Base-by-base conservation (phyloP, 495 filamentous ascomycete species). In the Cercophora newfieldiana region DNA sequence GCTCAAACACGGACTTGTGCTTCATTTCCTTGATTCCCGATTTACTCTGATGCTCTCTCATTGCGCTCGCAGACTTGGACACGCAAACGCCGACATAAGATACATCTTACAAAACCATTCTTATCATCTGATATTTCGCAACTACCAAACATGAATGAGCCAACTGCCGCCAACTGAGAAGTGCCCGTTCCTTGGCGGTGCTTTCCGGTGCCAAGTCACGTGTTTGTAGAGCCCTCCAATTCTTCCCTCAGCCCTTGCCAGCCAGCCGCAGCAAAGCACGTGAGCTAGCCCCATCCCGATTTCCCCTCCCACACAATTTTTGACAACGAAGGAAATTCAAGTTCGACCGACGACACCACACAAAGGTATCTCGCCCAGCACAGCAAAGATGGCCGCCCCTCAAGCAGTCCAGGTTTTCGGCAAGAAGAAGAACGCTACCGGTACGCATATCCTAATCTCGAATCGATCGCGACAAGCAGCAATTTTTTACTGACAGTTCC, bases 341-440 rank as follows among this genome's bases (percentile, higher is more conserved):
- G 69, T 64, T 44, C 37, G 37, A 44, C 69, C 65, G 69, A 75
- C 73, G 66, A 71, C 72, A 73, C 66, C 69, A 65, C 74, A 71
- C 67, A 70, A 72, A 73, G 72, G 62, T 65, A 67, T 76, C 74
- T 69, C 68, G 72, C 70, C 37, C 72, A 74, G 63, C 64, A 49
- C 37, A 68, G 54, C 64, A 74, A 77, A 74, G 66, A 77, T 77
- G 75, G 72, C 75, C 67, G 59, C 66, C 26, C 64, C 64, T 66
- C 72, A 77, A 67, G 74, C 74, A 68, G 75, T 77, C 62, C 75
- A 77, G 61, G 72, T 74, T 65, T 77, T 77, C 59, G 75, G 75
- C 70, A 77, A 77, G 75, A 77, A 77, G 75, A 77, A 77, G 75
- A 77, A 77, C 69, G 75, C 75, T 72, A 77, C 75, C 59, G 75